Evolutionary conservation across 495 filamentous ascomycete species (phyloP).

Genomic region (Penicillium goetzii): DNA sequence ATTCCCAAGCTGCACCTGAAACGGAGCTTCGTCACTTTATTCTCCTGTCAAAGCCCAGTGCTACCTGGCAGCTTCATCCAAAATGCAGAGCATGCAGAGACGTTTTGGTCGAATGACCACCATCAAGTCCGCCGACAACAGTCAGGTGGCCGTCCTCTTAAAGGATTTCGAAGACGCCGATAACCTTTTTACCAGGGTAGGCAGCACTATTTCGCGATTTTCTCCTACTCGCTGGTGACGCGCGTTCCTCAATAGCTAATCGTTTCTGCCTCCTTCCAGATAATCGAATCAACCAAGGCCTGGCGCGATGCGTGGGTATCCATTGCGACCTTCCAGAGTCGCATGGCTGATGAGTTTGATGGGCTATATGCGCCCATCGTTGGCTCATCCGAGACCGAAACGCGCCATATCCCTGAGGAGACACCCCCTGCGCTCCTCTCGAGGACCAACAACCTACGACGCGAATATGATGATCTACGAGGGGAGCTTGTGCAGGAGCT

Average conservation of each 20-base stretch:
- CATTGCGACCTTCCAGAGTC: constrained; percentile 71
- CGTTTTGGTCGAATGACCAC: constrained; percentile 71
- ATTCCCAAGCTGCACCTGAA: constrained; percentile 4
- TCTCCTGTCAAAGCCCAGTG: background rate
- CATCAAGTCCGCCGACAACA: constrained; percentile 73
- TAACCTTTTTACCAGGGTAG: constrained; percentile 72
- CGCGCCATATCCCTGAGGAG: constrained; percentile 51
- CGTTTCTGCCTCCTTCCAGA: constrained; percentile 48
- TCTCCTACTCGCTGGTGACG: background rate
- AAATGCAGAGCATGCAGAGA: constrained; percentile 80
- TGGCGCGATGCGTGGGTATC: constrained; percentile 88
- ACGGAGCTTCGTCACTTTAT: background rate
- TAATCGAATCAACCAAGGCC: constrained; percentile 76
- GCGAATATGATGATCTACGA: constrained; percentile 74
- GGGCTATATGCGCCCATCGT: constrained; percentile 82
- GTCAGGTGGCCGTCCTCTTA: constrained; percentile 73
- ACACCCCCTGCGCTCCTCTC: constrained; percentile 69
- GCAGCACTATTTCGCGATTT: constrained; percentile 17
- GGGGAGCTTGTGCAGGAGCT: constrained; percentile 77
- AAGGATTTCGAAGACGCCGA: constrained; percentile 87
- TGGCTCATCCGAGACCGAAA: constrained; percentile 59
- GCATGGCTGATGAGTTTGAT: constrained; percentile 72
- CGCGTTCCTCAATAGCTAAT: constrained; percentile 9
- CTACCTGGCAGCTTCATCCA: constrained; percentile 20
- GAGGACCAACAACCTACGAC: constrained; percentile 67